Evolutionary conservation across 1,139 yeast species (phyloP).

Genomic region (Hemisphaericaspora lyxosophila): DNA sequence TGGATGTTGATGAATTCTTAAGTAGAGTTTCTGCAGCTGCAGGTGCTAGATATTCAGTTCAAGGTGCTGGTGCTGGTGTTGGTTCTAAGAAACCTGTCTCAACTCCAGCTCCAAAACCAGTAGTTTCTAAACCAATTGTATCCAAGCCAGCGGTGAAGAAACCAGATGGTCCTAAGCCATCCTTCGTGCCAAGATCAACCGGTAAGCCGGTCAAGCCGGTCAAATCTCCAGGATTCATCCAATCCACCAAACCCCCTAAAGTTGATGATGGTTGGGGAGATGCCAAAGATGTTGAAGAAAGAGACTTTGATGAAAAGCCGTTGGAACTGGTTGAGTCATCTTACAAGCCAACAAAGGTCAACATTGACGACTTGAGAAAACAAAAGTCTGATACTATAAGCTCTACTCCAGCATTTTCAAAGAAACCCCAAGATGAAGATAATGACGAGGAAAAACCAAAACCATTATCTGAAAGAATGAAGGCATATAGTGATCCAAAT

Average conservation of each 20-base stretch:
- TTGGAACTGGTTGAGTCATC: constrained; percentile 61
- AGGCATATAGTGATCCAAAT: constrained; percentile 27
- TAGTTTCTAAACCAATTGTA: constrained; percentile 23
- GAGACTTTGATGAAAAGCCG: constrained; percentile 66
- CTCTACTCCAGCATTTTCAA: constrained; percentile 34
- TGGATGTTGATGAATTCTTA: constrained; percentile 74
- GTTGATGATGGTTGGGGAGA: constrained; percentile 67
- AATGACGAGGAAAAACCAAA: constrained; percentile 32
- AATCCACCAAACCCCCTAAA: constrained; percentile 30
- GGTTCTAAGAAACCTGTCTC: constrained; percentile 13
- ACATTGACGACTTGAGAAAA: constrained; percentile 43
- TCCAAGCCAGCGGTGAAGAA: constrained; percentile 27
- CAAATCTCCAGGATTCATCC: constrained; percentile 11
- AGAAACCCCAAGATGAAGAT: constrained; percentile 17
- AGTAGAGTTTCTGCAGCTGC: constrained; percentile 85
- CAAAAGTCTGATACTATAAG: constrained; percentile 50
- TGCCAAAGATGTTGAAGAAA: constrained; percentile 63
- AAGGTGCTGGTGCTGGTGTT: constrained; percentile 23
- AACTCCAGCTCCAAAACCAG: constrained; percentile 15
- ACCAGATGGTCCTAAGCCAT: constrained; percentile 22
- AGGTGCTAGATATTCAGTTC: constrained; percentile 89
- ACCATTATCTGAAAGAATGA: constrained; percentile 46
- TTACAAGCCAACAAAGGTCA: constrained; percentile 63
- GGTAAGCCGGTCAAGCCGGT: constrained; percentile 39
- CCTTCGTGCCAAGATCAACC: constrained; percentile 39